Base-by-base conservation (phyloP, 1,139 yeast genomes). In the Yueomyces sp. region DNA sequence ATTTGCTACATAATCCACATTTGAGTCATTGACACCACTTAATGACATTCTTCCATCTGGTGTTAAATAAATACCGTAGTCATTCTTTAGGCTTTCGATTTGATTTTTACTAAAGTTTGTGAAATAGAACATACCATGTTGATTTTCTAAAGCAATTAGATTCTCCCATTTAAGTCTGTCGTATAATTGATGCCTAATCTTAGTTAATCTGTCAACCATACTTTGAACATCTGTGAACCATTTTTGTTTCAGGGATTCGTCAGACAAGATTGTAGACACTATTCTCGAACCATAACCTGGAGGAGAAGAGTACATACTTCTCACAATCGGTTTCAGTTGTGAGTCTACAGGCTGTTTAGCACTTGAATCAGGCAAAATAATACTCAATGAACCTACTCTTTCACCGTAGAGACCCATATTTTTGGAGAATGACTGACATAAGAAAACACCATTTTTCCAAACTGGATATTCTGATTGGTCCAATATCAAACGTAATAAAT, bases 391-490 rank as follows among this genome's bases (percentile, higher is more conserved):
- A 9, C 97, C 96, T 40, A 87, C 87, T 64, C 97, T 79, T 69
- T 91, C 96, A 53, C 96, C 95, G 64, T 91, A 87, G 47, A 89
- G 75, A 33, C 98, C 98, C 91, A 91, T 84, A 70, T 89, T 89
- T 68, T 89, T 89, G 52, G 97, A 95, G 66, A 89, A 89, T 2
- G 96, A 86, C 67, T 86, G 96, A 62, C 95, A 83, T 47, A 85
- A 69, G 42, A 83, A 72, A 50, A 80, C 65, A 42, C 81, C 73
- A 49, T 76, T 55, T 19, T 46, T 39, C 62, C 63, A 60, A 25
- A 39, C 38, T 44, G 49, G 36, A 54, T 63, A 50, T 34, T 53
- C 55, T 4, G 47, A 41, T 28, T 48, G 47, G 29, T 59, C 53
- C 36, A 56, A 65, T 60, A 62, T 61, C 60, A 53, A 58, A 50